Base-by-base conservation (phyloP, 805 yeast genomes). In the Candida peoriensis region DNA sequence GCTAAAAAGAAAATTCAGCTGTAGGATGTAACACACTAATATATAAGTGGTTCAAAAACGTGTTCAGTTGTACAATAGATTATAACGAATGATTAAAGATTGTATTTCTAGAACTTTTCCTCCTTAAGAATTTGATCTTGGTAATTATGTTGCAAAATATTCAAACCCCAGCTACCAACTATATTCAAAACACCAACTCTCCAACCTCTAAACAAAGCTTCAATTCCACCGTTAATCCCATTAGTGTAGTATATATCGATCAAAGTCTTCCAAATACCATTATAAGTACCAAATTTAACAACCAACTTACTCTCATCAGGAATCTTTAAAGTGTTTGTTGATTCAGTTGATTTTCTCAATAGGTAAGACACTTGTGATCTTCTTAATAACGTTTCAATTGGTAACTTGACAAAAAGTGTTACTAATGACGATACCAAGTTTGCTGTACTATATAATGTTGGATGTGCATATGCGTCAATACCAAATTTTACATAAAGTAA, bases 121-220 rank as follows among this genome's bases (percentile, higher is more conserved):
- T 70, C 76, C 30, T 54, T 57, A 37, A 58, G 57, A 19, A 54
- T 48, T 36, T 57, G 65, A 24, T 62, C 63, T 28, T 66, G 73
- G 15, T 76, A 74, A 38, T 63, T 67, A 44, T 66, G 64, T 36
- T 74, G 70, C 44, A 81, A 52, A 34, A 82, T 61, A 34, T 74
- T 70, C 45, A 83, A 69, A 2, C 95, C 89, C 82, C 94, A 90
- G 33, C 81, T 79, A 9, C 95, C 93, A 32, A 84, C 57, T 4
- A 85, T 73, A 41, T 90, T 86, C 38, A 87, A 57, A 9, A 84
- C 66, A 20, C 95, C 94, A 27, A 87, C 78, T 55, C 86, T 74
- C 97, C 97, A 90, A 24, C 97, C 98, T 46, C 90, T 73, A 69
- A 85, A 89, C 18, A 81, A 56, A 2, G 68, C 72, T 27, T 71